Conservation (phyloP, 2,329 filamentous ascomycete species). For the Botryotinia narcissicola region DNA sequence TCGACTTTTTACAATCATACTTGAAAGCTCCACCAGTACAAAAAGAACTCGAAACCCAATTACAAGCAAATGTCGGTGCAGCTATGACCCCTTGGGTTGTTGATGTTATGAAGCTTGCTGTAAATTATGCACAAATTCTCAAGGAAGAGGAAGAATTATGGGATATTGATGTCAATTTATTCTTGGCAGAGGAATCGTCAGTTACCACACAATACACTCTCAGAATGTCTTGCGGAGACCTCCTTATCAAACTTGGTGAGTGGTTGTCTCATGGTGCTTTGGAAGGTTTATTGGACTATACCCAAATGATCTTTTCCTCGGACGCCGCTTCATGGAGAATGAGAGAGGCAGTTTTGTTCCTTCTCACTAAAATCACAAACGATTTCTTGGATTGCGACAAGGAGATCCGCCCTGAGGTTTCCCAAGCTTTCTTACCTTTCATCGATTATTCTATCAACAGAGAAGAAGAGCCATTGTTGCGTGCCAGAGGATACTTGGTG, state of each 20-base stretch:
- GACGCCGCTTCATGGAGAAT: slow-evolving; percentile 53
- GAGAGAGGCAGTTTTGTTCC: slow-evolving; percentile 79
- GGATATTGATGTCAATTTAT: slow-evolving; percentile 96
- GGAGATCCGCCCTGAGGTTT: slow-evolving; percentile 64
- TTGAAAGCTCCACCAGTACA: slow-evolving; percentile 85
- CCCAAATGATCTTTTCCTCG: slow-evolving; percentile 67
- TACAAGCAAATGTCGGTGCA: slow-evolving; percentile 58
- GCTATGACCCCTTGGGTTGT: slow-evolving; percentile 75
- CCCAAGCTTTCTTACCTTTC: slow-evolving; percentile 74
- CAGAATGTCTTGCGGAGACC: slow-evolving; percentile 84
- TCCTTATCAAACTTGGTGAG: slow-evolving; percentile 89
- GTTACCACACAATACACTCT: slow-evolving; percentile 96
- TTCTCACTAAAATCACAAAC: slow-evolving; percentile 78
- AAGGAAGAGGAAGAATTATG: slow-evolving; percentile 91
- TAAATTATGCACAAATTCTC: slow-evolving; percentile 84
- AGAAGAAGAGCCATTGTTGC: slow-evolving; percentile 69
- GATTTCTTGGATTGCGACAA: slow-evolving; percentile 80
- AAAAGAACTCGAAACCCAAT: slow-evolving; percentile 79
- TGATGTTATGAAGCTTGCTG: slow-evolving; percentile 81
- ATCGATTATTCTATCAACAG: slow-evolving; percentile 73
- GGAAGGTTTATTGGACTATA: slow-evolving; percentile 75
- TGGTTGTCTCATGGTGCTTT: slow-evolving; percentile 77
- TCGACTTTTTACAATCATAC: slow-evolving; percentile 92
- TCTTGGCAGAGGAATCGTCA: slow-evolving; percentile 90
- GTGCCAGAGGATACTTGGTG: slow-evolving; percentile 83